Conservation (phyloP, 108 stramenopile genomes). For the Cylindrotheca closterium region DNA sequence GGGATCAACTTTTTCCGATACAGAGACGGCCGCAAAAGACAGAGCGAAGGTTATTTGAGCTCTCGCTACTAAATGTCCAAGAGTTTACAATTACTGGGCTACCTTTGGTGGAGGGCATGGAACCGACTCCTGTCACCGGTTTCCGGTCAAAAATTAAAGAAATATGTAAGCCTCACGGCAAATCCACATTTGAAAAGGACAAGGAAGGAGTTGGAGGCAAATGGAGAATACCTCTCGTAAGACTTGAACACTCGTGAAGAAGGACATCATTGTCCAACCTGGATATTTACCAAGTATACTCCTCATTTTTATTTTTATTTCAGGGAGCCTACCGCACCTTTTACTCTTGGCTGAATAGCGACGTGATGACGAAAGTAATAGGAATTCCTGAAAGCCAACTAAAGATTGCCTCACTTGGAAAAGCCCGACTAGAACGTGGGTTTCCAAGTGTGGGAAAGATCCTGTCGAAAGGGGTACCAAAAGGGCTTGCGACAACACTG, state of each 20-base stretch:
- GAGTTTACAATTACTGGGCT: slow-evolving; percentile 75
- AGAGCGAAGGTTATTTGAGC: slow-evolving; percentile 18
- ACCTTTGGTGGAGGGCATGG: slow-evolving; percentile 20
- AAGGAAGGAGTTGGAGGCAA: slow-evolving; percentile 46
- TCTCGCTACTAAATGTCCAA: slow-evolving; percentile 67
- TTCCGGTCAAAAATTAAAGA: slow-evolving; percentile 59
- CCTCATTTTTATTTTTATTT: neutral
- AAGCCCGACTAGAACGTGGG: slow-evolving; percentile 58
- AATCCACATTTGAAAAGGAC: slow-evolving; percentile 48
- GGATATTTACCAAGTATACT: neutral
- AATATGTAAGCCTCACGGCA: slow-evolving; percentile 61
- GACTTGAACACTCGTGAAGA: neutral
- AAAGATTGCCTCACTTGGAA: slow-evolving; percentile 69
- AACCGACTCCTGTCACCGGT: slow-evolving; percentile 37
- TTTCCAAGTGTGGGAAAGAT: slow-evolving; percentile 53
- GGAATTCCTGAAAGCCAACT: slow-evolving; percentile 68
- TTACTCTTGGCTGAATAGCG: slow-evolving; percentile 44
- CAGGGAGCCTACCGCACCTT: slow-evolving; percentile 71
- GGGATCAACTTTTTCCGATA: slow-evolving; percentile 21
- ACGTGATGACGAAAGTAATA: slow-evolving; percentile 28
- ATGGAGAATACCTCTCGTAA: slow-evolving; percentile 79
- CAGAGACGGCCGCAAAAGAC: neutral
- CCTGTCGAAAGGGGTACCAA: slow-evolving; percentile 54
- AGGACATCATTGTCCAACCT: neutral
- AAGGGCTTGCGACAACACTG: slow-evolving; percentile 53